Conservation (phyloP, 1,139 yeast species). For the Suhomyces kunorum region DNA sequence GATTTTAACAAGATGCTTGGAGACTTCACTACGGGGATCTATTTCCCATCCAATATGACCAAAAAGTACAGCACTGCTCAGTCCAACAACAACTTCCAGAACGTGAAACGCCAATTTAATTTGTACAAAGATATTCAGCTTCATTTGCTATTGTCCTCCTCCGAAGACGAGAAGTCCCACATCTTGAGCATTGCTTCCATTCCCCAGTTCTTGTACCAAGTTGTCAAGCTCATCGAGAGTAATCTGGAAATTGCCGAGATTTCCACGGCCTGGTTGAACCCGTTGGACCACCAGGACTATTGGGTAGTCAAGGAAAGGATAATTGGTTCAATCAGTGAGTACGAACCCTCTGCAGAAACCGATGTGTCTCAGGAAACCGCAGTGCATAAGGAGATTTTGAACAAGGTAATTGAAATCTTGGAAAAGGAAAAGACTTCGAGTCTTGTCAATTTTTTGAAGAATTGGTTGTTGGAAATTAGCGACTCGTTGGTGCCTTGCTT, state of each 20-base stretch:
- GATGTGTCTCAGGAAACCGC: slow-evolving; percentile 24
- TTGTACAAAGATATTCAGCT: slow-evolving; percentile 46
- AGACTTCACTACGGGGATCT: slow-evolving; percentile 42
- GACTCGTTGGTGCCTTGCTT: slow-evolving; percentile 50
- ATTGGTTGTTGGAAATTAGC: slow-evolving; percentile 46
- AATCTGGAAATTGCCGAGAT: slow-evolving; percentile 8
- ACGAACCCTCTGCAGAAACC: slow-evolving; percentile 14
- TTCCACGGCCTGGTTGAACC: slow-evolving; percentile 30
- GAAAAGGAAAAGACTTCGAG: slow-evolving; percentile 12
- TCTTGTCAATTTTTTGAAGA: slow-evolving; percentile 37
- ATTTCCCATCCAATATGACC: slow-evolving; percentile 36
- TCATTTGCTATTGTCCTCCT: slow-evolving; percentile 29
- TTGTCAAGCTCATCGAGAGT: slow-evolving; percentile 26
- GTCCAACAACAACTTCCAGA: slow-evolving; percentile 40
- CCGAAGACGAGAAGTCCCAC: slow-evolving; percentile 14
- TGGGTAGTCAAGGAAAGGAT: slow-evolving; percentile 40
- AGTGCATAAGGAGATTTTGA: slow-evolving; percentile 28
- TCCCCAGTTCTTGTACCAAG: slow-evolving; percentile 35
- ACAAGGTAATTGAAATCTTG: slow-evolving; percentile 22
- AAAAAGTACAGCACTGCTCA: slow-evolving; percentile 29
- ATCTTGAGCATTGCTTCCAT: slow-evolving; percentile 34
- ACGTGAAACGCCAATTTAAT: slow-evolving; percentile 41
- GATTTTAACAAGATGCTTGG: slow-evolving; percentile 32
- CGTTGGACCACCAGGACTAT: slow-evolving; percentile 35
- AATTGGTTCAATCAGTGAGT: slow-evolving; percentile 26